Base-by-base conservation (phyloP, 441 rosid genomes). In the Macaranga tanarius region DNA sequence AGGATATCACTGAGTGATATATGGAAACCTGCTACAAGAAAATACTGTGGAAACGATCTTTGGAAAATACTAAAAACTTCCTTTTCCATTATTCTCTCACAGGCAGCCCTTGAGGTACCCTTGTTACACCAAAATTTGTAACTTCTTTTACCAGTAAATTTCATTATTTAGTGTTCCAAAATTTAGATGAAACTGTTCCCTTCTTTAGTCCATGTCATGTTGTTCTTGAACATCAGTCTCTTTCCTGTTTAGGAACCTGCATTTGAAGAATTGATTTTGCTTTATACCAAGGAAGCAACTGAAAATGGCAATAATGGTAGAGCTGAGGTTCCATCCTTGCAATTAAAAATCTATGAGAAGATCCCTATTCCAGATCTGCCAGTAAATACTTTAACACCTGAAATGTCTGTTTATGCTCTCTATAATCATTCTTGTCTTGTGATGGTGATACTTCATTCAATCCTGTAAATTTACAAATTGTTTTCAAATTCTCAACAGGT, bases 321-420 rank as follows among this genome's bases (percentile, higher is more conserved):
- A 77, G 82, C 79, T 67, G 87, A 84, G 65, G 82, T 83, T 78
- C 90, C 89, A 75, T 81, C 92, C 22, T 81, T 95, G 84, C 91
- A 84, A 68, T 79, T 95, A 70, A 91, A 95, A 84, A 95, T 92
- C 76, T 95, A 89, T 74, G 88, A 92, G 86, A 83, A 78, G 75
- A 95, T 95, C 73, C 96, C 99, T 52, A 91, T 95, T 81, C 99
- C 99, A 17, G 99, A 95, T 81, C 86, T 95, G 74, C 88, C 92
- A 51, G 99, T 95, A 85, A 86, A 83, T 81, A 76, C 80, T 74
- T 78, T 79, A 59, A 74, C 80, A 38, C 74, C 74, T 67, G 54
- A 76, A 58, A 71, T 76, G 73, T 83, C 75, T 76, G 80, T 76
- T 77, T 62, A 47, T 83, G 67, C 75, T 77, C 70, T 84, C 70